A percentile compares a stretch with the other conserved stretches of the same genome.
Evolutionary conservation across 208 protist genomes (phyloP).

Genomic region (Acanthamoeba castellanii): DNA sequence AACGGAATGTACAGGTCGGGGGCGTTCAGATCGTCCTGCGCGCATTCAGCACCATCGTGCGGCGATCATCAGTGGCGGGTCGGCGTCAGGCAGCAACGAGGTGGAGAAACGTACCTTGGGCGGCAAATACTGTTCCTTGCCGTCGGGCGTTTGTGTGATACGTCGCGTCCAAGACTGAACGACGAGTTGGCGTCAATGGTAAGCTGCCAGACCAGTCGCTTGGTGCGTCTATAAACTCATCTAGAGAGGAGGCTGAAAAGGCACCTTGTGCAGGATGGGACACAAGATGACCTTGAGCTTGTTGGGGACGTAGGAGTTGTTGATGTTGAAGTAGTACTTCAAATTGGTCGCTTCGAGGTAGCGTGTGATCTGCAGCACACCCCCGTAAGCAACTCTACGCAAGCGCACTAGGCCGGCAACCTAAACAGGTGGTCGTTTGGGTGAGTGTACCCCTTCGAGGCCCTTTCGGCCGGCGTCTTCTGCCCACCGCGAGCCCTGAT

Average conservation of each 20-base stretch:
- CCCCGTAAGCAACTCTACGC: not conserved
- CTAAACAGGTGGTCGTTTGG: not conserved
- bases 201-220: not conserved
- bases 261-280: conserved; percentile 85
- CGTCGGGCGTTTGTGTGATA: conserved; percentile 49
- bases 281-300: conserved; percentile 88
- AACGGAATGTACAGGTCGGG: conserved; percentile 92
- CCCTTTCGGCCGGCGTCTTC: conserved; percentile 58
- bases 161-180: conserved; percentile 61
- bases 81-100: too few relatives aligned
- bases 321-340: conserved; percentile 89
- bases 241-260: too few relatives aligned
- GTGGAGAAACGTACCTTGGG: conserved; percentile 12
- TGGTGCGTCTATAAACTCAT: not conserved
- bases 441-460: conserved; percentile 37
- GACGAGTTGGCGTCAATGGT: not conserved
- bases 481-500: conserved; percentile 37
- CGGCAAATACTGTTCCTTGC: conserved; percentile 55
- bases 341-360: conserved; percentile 72
- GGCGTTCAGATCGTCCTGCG: conserved; percentile 89
- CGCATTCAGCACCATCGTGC: not conserved
- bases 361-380: conserved; percentile 41
- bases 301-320: conserved; percentile 89
- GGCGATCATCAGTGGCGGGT: too few relatives aligned
- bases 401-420: not conserved